Percentiles rank a stretch among this genome's conserved stretches.
These are phyloP conservation scores for Puccinia coronata DNA, from an alignment of 1,284 basidiomycete species.

Conservation along the genomic window DNA sequence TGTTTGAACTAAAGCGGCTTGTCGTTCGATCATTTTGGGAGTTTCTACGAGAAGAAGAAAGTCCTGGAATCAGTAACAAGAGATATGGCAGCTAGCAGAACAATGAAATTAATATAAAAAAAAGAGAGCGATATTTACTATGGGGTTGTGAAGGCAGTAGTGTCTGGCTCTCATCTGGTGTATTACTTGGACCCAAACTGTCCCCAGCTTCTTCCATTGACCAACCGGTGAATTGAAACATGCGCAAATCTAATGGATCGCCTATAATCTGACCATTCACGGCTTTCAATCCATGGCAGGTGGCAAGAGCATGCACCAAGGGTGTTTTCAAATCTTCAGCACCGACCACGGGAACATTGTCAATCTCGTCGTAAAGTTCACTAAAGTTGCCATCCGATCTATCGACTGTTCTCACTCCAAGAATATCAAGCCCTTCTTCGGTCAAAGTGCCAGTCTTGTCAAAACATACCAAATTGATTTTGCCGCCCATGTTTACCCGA, in stretches of 20 bases:
- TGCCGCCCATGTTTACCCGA: conserved; percentile 92
- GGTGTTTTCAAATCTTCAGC: conserved; percentile 70
- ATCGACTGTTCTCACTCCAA: conserved; percentile 83
- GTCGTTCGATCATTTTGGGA: conserved; percentile 66
- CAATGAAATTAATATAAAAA: not conserved
- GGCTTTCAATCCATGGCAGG: conserved; percentile 92
- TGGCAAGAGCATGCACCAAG: conserved; percentile 87
- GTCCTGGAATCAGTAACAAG: conserved; percentile 57
- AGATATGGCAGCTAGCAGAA: not conserved
- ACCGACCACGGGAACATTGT: conserved; percentile 74
- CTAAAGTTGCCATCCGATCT: conserved; percentile 72
- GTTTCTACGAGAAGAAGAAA: conserved; percentile 58
- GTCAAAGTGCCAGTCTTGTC: conserved; percentile 99
- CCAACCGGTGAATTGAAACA: conserved; percentile 94
- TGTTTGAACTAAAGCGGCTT: conserved; percentile 89
- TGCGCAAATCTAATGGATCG: conserved; percentile 87
- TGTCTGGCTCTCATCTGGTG: not conserved
- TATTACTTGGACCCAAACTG: conserved; percentile 52
- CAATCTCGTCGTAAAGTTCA: conserved; percentile 81
- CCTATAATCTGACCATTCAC: conserved; percentile 87
- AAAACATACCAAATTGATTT: conserved; percentile 97
- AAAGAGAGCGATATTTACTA: conserved; percentile 20
- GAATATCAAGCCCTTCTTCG: conserved; percentile 95
- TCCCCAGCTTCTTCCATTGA: conserved; percentile 83
- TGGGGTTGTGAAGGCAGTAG: conserved; percentile 16